phyloP scores from a whole-genome alignment of 345 rosid species.

The Linum lewisii region DNA sequence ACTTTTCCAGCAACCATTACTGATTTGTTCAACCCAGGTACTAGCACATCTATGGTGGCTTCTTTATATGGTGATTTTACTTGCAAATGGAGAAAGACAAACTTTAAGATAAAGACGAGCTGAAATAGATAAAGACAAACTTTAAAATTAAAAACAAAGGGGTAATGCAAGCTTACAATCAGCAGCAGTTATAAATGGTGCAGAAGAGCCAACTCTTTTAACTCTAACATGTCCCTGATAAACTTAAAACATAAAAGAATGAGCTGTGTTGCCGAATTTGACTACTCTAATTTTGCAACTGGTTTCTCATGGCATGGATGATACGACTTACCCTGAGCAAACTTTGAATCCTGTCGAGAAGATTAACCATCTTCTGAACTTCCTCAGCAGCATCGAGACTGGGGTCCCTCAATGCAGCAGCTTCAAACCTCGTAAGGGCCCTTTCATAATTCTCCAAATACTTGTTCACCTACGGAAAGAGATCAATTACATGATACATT shows the following conservation, averaged over 20 bases:
- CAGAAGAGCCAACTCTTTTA: slow-evolving; percentile 35
- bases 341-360: slow-evolving; percentile 49
- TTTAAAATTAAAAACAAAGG: slow-evolving; percentile 5
- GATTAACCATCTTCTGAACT: slow-evolving; percentile 46
- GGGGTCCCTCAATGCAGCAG: slow-evolving; percentile 63
- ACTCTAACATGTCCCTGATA: slow-evolving; percentile 43
- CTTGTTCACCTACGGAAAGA: slow-evolving; percentile 39
- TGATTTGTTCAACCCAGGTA: slow-evolving; percentile 53
- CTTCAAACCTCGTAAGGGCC: slow-evolving; percentile 66
- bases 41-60: slow-evolving; percentile 36
- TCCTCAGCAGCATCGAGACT: slow-evolving; percentile 52
- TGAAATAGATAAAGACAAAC: slow-evolving; percentile 2
- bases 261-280: slow-evolving; percentile 6
- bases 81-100: slow-evolving; percentile 12
- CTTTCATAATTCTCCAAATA: slow-evolving; percentile 71
- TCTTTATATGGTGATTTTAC: slow-evolving; percentile 37
- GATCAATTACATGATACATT: neutral
- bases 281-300: neutral
- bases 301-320: neutral
- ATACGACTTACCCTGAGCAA: slow-evolving; percentile 35
- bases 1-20: slow-evolving; percentile 52
- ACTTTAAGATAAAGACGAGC: neutral
- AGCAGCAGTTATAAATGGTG: slow-evolving; percentile 36
- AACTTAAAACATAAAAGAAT: slow-evolving; percentile 11
- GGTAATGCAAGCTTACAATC: slow-evolving; percentile 28